Evolutionary conservation across 306 rosid genomes (phyloP), one percentile per base, ranked within the genome.

Genomic region (Leucaena leucocephala): DNA sequence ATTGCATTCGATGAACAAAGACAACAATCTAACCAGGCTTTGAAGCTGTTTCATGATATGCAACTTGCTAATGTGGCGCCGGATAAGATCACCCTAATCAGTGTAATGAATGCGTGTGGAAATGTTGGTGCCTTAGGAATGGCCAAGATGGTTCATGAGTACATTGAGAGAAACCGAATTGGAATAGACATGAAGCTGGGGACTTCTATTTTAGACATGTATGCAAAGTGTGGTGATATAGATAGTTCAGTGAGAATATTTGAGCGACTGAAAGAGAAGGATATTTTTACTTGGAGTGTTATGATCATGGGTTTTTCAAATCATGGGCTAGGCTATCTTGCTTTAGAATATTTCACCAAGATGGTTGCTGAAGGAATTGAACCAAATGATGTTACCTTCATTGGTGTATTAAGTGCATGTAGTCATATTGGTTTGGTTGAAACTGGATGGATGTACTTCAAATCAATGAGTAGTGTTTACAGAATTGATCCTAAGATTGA

Each of bases 171-270:
- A 33, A 64, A 65, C 55, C 54, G 69, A 42, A 74, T 80, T n/a
- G 50, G 38, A 13, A 7, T 65, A 15, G 69, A 80, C 68, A 50
- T 65, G 69, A 80, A 72, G 48, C 79, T 80, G 21, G 83, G 74
- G 27, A 80, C 78, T 35, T 49, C 79, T 52, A 79, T 80, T 74
- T 40, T 73, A 34, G 83, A 80, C 74, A 80, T 73, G 83, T 80
- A 80, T 52, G 75, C 83, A 19, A 80, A 80, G 69, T 80, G 83
- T 73, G 83, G 83, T 50, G 75, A 80, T 39, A 80, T 74, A 52
- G 79, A 80, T 52, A 52, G 36, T 64, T 68, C 83, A 49, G 40
- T 74, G 22, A 65, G 65, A 42, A 42, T 64, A 39, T 80, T 80
- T 54, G 69, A 66, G 55, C 4, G 2, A 9, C 2, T 80, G 83